phyloP scores from a whole-genome alignment of 176 grass and related monocot species.

The Bromus sterilis region DNA sequence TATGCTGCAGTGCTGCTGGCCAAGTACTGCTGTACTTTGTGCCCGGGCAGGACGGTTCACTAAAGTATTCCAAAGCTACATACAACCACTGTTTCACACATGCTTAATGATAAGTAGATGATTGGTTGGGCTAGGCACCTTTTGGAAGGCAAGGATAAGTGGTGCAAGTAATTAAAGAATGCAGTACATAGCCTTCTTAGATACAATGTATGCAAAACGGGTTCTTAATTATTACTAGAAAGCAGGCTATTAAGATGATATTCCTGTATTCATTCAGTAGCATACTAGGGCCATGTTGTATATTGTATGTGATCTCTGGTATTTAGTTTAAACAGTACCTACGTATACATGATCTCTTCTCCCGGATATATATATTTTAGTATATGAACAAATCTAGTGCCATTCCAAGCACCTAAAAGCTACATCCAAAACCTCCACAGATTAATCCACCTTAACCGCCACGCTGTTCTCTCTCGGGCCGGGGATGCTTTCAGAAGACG shows the following conservation, averaged over 20 bases:
- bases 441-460: background rate
- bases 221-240: too few species aligned
- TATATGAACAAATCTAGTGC: background rate
- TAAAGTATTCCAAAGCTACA: background rate
- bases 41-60: background rate
- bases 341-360: background rate
- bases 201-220: background rate
- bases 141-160: background rate
- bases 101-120: background rate
- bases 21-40: background rate
- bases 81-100: background rate
- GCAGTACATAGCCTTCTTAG: background rate
- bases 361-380: too few species aligned
- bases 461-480: background rate
- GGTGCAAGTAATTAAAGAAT: background rate
- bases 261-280: background rate
- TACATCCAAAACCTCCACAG: background rate
- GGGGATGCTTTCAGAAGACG: background rate
- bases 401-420: background rate
- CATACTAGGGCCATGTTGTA: background rate
- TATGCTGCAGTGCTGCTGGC: constrained; percentile 32
- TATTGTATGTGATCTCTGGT: too few species aligned
- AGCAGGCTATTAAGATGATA: too few species aligned
- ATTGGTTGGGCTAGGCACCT: constrained; percentile 1
- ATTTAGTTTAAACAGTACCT: too few species aligned